Evolutionary conservation across 257 asterid species (phyloP), one percentile per base, ranked within the genome.

Genomic region (Solanum raphanifolium): DNA sequence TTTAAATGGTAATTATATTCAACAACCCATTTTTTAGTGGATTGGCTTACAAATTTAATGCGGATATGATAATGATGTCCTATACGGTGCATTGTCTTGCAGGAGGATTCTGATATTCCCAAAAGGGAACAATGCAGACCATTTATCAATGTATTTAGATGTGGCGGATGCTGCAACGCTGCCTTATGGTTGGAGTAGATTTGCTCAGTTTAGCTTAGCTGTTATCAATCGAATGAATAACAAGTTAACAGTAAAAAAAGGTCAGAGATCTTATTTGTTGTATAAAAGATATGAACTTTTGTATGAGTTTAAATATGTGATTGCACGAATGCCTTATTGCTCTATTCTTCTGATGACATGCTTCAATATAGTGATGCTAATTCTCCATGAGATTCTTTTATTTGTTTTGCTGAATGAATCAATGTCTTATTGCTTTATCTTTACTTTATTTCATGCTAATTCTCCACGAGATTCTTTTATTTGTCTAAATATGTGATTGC

Each of bases 161-260:
- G 97, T 95, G 88, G 98, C 98, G 12, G 98, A 95, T 89, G 93
- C 96, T 48, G 10, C 93, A 39, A 58, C 89, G 71, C 88, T 94
- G 93, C 97, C 98, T 35, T 94, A 94, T 91, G 98, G 98, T 52
- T 95, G 98, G 98, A 94, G 95, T 91, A 91, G 97, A 94, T 91
- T 90, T 90, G 98, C 98, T 21, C 98, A 94, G 87, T 95, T 95
- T 91, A 94, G 97, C 89, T 89, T 95, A 88, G 93, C 96, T 13
- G 95, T 94, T 84, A 43, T 93, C 69, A 94, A 95, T 91, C 98
- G 93, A 87, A 88, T 93, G 86, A 93, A 93, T 83, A 93, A 87
- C 94, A 94, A 94, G 90, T 93, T 82, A 89, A 94, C 98, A 6
- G 91, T 93, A 60, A 93, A 92, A 74, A 95, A 95, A 91, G 98